Conservation (phyloP, 2,329 filamentous ascomycete species). For the Annulohypoxylon truncatum region DNA sequence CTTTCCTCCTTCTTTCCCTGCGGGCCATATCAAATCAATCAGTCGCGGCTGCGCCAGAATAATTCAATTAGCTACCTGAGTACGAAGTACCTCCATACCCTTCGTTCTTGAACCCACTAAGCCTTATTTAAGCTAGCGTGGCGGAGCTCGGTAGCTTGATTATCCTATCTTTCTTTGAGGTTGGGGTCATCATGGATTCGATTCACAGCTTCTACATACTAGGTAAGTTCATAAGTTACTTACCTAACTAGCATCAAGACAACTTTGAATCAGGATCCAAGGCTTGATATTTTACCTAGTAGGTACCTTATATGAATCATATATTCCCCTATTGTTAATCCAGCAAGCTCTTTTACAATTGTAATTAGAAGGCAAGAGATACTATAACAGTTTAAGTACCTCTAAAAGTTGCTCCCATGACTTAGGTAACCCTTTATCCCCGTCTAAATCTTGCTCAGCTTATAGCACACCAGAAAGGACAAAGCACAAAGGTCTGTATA, state of each 20-base stretch:
- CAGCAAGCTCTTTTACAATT: background rate
- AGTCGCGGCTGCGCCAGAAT: constrained; percentile 30
- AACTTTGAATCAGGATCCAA: background rate
- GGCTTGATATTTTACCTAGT: background rate
- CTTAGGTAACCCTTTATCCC: background rate
- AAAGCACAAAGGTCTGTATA: background rate
- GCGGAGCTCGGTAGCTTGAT: constrained; percentile 23
- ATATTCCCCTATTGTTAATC: background rate
- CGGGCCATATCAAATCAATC: constrained; percentile 32
- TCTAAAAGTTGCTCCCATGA: background rate
- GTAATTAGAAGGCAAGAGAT: background rate
- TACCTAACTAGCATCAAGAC: too few species aligned
- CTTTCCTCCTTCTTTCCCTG: constrained; percentile 32
- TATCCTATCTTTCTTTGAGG: constrained; percentile 29
- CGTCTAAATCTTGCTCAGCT: background rate
- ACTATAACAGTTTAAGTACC: background rate
- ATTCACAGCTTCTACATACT: too few species aligned
- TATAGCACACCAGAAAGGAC: background rate
- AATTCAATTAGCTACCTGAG: constrained; percentile 4
- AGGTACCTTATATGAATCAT: background rate
- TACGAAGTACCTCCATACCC: constrained; percentile 1
- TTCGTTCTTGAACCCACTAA: constrained; percentile 21
- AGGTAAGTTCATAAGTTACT: too few species aligned
- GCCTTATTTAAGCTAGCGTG: constrained; percentile 14
- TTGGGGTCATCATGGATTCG: background rate